A percentile compares a stretch with the other conserved stretches of the same genome.
These are phyloP conservation scores for Terfezia boudieri DNA, from an alignment of 495 filamentous ascomycete species.

Conservation along the genomic window DNA sequence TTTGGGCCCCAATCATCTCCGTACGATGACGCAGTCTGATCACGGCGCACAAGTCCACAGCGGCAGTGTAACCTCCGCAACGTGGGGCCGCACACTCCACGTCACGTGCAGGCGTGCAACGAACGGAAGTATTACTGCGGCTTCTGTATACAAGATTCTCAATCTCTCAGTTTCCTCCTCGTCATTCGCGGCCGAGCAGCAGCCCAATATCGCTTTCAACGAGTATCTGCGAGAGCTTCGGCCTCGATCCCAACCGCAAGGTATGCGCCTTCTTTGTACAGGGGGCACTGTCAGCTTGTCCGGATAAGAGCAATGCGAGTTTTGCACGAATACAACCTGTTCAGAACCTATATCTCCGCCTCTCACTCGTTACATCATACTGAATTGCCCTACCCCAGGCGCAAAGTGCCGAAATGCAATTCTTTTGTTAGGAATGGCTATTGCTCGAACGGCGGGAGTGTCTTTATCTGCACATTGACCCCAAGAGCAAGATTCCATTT, in stretches of 20 bases:
- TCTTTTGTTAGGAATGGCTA: conserved; percentile 78
- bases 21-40: too few relatives aligned
- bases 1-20: too few relatives aligned
- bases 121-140: not conserved
- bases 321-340: conserved; percentile 94
- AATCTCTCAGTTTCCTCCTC: conserved; percentile 1
- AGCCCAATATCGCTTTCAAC: conserved; percentile 14
- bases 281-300: conserved; percentile 17
- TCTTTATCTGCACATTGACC: conserved; percentile 82
- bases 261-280: conserved; percentile 19
- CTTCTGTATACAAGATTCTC: conserved; percentile 8
- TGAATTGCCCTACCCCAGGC: conserved; percentile 14
- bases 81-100: too few relatives aligned
- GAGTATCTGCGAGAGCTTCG: conserved; percentile 18
- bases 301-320: conserved; percentile 53
- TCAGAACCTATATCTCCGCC: too few relatives aligned
- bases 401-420: conserved; percentile 93
- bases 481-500: conserved; percentile 39
- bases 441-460: conserved; percentile 90
- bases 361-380: too few relatives aligned
- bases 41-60: too few relatives aligned
- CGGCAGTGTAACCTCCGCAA: too few relatives aligned
- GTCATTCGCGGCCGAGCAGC: conserved; percentile 6
- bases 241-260: conserved; percentile 16
- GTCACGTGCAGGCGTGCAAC: too few relatives aligned